Evolutionary conservation across 2,329 filamentous ascomycete genomes (phyloP).

Genomic region (Cercospora sp.): DNA sequence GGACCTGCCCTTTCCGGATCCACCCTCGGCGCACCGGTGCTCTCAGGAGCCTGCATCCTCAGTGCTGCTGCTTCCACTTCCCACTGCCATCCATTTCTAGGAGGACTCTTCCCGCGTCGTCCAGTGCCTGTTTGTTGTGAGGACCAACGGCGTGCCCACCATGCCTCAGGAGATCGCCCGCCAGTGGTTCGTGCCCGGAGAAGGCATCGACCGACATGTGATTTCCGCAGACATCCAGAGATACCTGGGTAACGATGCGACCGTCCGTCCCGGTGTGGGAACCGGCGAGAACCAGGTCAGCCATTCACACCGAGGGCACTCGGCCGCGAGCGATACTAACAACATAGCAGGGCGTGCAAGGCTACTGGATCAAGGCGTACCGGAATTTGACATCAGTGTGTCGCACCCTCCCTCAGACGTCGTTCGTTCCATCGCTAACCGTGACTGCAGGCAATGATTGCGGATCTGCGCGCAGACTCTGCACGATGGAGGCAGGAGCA

Average conservation of each 20-base stretch:
- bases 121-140: slow-evolving; percentile 2
- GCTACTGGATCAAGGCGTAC: slow-evolving; percentile 55
- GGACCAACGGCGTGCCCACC: slow-evolving; percentile 19
- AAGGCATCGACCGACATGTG: slow-evolving; percentile 54
- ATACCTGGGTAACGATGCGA: slow-evolving; percentile 53
- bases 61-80: background rate
- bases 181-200: slow-evolving; percentile 53
- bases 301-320: slow-evolving; percentile 23
- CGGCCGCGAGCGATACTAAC: slow-evolving; percentile 24
- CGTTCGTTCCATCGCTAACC: slow-evolving; percentile 14
- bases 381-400: slow-evolving; percentile 52
- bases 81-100: slow-evolving; percentile 2
- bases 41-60: slow-evolving; percentile 7
- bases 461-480: slow-evolving; percentile 51
- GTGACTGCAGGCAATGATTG: slow-evolving; percentile 49
- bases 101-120: slow-evolving; percentile 1
- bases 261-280: slow-evolving; percentile 50
- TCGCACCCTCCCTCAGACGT: slow-evolving; percentile 2
- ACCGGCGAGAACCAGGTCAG: slow-evolving; percentile 49
- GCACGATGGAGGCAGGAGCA: slow-evolving; percentile 47
- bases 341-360: slow-evolving; percentile 42
- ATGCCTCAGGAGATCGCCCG: slow-evolving; percentile 41
- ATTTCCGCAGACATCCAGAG: slow-evolving; percentile 55
- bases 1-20: background rate
- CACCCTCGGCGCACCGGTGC: slow-evolving; percentile 5